Conservation (phyloP, 2,329 filamentous ascomycete species). For the Ophiobolus disseminans region DNA sequence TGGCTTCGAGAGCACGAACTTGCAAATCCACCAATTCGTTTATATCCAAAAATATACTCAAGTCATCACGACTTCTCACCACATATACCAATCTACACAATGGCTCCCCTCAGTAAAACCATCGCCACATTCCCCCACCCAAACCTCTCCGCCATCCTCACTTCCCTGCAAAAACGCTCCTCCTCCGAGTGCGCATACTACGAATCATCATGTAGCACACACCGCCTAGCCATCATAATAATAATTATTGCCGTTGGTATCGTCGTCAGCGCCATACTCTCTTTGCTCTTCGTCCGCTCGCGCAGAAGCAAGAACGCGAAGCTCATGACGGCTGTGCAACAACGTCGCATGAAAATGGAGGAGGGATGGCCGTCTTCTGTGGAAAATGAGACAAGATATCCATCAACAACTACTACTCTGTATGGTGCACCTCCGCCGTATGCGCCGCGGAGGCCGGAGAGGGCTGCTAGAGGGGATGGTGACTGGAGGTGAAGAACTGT, state of each 20-base stretch:
- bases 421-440: conserved; percentile 21
- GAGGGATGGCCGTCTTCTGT: not conserved
- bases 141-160: conserved; percentile 4
- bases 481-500: conserved; percentile 2
- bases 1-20: not conserved
- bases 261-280: conserved; percentile 21
- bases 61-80: not conserved
- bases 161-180: conserved; percentile 13
- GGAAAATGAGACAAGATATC: not conserved
- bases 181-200: conserved; percentile 18
- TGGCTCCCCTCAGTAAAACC: conserved; percentile 17
- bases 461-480: conserved; percentile 5
- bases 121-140: not conserved
- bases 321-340: not conserved
- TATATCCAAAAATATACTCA: not conserved
- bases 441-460: conserved; percentile 17
- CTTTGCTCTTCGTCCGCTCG: conserved; percentile 17
- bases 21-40: not conserved
- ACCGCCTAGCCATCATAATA: conserved; percentile 29
- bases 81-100: conserved; percentile 2
- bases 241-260: conserved; percentile 26
- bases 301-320: conserved; percentile 5
- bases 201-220: conserved; percentile 18
- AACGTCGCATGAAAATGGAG: not conserved
- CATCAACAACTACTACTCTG: too few species aligned